phyloP scores from a whole-genome alignment of 352 stramenopile species.

The Phytophthora macrochlamydospora region DNA sequence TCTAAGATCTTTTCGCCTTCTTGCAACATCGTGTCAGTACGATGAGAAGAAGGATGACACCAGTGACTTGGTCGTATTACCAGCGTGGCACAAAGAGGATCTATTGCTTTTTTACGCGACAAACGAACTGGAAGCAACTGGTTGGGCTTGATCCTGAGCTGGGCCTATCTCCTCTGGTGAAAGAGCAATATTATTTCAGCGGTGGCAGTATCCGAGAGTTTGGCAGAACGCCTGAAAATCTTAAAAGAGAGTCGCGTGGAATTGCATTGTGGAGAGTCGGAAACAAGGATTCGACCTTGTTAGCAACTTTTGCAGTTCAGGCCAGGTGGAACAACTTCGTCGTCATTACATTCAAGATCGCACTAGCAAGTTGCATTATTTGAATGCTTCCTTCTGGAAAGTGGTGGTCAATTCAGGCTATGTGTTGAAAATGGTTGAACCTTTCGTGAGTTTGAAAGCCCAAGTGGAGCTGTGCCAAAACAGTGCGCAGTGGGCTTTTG shows the following conservation, averaged over 20 bases:
- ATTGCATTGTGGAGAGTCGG: slow-evolving; percentile 11
- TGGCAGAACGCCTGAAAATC: slow-evolving; percentile 11
- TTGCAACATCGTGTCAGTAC: slow-evolving; percentile 13
- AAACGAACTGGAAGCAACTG: slow-evolving; percentile 18
- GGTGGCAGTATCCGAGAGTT: slow-evolving; percentile 36
- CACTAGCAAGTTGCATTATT: slow-evolving; percentile 27
- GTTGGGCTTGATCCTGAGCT: slow-evolving; percentile 18
- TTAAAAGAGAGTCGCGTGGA: slow-evolving; percentile 24
- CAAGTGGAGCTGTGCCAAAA: slow-evolving; percentile 16
- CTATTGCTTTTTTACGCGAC: slow-evolving; percentile 22
- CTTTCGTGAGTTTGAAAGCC: slow-evolving; percentile 14
- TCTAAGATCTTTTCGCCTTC: slow-evolving; percentile 20
- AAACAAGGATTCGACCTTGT: slow-evolving; percentile 14
- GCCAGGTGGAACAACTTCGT: slow-evolving; percentile 22
- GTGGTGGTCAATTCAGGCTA: slow-evolving; percentile 28
- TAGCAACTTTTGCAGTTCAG: slow-evolving; percentile 6
- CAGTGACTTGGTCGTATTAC: slow-evolving; percentile 16
- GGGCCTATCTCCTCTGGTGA: slow-evolving; percentile 9
- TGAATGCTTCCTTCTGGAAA: slow-evolving; percentile 14
- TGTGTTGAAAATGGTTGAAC: slow-evolving; percentile 22
- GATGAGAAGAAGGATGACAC: slow-evolving; percentile 9
- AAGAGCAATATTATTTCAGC: slow-evolving; percentile 33
- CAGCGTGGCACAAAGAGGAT: slow-evolving; percentile 26
- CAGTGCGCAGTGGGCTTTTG: slow-evolving; percentile 19
- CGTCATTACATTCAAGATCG: slow-evolving; percentile 27